A percentile compares a stretch with the other conserved stretches of the same genome.
phyloP scores from a whole-genome alignment of 441 rosid species.

The Omphalea diandra region DNA sequence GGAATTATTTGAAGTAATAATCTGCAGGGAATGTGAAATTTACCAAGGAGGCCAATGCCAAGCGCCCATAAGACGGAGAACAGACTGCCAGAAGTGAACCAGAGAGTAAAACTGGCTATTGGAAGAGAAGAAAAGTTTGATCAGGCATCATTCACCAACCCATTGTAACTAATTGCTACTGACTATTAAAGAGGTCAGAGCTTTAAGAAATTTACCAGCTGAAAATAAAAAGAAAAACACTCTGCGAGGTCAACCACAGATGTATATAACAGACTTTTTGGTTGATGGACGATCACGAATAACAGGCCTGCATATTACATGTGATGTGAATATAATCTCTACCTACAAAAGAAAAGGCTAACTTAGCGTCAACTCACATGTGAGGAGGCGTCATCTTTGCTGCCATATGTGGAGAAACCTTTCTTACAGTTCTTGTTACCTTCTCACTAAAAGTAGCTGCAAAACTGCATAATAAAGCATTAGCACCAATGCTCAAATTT shows the following conservation, averaged over 20 bases:
- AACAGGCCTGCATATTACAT: slow-evolving; percentile 61
- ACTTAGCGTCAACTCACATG: slow-evolving; percentile 44
- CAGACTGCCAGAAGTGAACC: slow-evolving; percentile 80
- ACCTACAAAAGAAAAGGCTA: slow-evolving; percentile 5
- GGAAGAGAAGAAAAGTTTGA: not conserved
- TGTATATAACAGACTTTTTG: slow-evolving; percentile 65
- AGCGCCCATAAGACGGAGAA: slow-evolving; percentile 72
- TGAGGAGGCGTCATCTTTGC: slow-evolving; percentile 95
- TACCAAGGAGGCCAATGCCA: slow-evolving; percentile 70
- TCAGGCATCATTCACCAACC: slow-evolving; percentile 9
- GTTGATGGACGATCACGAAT: slow-evolving; percentile 89
- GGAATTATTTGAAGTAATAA: not conserved
- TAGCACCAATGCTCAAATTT: not conserved
- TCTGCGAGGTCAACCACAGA: slow-evolving; percentile 91
- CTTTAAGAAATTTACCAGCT: slow-evolving; percentile 42
- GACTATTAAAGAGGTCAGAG: not conserved
- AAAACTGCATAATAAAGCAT: slow-evolving; percentile 53
- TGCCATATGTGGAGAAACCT: slow-evolving; percentile 88
- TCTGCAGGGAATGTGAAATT: slow-evolving; percentile 11
- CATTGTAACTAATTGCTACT: not conserved
- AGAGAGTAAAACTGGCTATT: slow-evolving; percentile 63
- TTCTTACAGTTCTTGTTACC: slow-evolving; percentile 78
- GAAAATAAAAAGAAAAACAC: slow-evolving; percentile 69
- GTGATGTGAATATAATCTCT: not conserved
- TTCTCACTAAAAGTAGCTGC: slow-evolving; percentile 89